phyloP scores from a whole-genome alignment of 805 yeast genomes.

The Kodamaea laetipori region DNA sequence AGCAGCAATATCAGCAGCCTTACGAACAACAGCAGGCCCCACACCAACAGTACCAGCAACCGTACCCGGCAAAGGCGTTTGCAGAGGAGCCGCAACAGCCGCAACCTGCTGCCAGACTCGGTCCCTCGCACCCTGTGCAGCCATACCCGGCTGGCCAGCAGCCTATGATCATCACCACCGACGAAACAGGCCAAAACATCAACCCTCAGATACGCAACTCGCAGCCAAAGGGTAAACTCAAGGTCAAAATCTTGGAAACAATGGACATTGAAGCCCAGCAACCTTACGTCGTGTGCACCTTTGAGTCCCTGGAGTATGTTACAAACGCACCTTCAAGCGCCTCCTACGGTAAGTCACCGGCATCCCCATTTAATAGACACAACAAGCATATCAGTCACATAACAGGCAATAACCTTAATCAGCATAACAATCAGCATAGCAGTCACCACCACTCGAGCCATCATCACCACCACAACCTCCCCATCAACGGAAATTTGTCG shows the following conservation, averaged over 20 bases:
- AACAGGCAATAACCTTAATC: slow-evolving; percentile 9
- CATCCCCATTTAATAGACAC: slow-evolving; percentile 15
- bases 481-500: slow-evolving; percentile 18
- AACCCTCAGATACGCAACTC: slow-evolving; percentile 27
- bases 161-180: slow-evolving; percentile 42
- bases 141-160: slow-evolving; percentile 17
- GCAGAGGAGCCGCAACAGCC: slow-evolving; percentile 15
- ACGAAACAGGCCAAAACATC: slow-evolving; percentile 40
- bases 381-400: slow-evolving; percentile 15
- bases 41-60: background rate
- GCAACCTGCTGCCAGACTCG: slow-evolving; percentile 8
- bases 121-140: slow-evolving; percentile 14
- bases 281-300: slow-evolving; percentile 90
- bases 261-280: slow-evolving; percentile 63
- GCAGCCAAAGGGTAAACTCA: slow-evolving; percentile 78
- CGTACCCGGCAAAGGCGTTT: background rate
- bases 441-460: slow-evolving; percentile 12
- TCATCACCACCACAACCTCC: slow-evolving; percentile 15
- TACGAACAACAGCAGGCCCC: slow-evolving; percentile 17
- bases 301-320: slow-evolving; percentile 88
- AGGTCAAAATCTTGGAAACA: slow-evolving; percentile 81
- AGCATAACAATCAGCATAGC: slow-evolving; percentile 14
- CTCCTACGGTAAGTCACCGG: slow-evolving; percentile 37
- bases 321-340: slow-evolving; percentile 68
- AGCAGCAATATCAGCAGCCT: slow-evolving; percentile 8